These are phyloP conservation scores for Leptodontidium sp. DNA, from an alignment of 2,329 filamentous ascomycete species.

Conservation along the genomic window DNA sequence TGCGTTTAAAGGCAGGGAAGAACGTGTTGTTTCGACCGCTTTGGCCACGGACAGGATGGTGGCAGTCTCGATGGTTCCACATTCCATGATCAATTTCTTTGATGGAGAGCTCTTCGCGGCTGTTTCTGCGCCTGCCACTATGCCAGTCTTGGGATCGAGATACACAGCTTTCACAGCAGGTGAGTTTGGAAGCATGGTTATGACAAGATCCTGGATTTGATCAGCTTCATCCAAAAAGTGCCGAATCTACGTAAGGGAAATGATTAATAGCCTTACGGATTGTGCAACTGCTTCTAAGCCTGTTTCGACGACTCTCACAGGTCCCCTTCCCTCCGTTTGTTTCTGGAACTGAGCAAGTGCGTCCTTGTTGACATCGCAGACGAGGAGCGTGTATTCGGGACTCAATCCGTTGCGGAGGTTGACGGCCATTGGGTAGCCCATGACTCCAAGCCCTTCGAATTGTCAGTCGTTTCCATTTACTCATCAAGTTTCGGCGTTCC, in stretches of 20 bases:
- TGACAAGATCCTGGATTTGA: conserved; percentile 62
- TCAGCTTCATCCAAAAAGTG: background rate
- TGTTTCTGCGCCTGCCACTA: conserved; percentile 54
- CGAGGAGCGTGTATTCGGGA: conserved; percentile 62
- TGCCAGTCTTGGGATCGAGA: conserved; percentile 52
- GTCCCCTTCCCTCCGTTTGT: conserved; percentile 55
- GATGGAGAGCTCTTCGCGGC: conserved; percentile 32
- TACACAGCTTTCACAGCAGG: conserved; percentile 73
- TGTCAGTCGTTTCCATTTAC: too few relatives aligned
- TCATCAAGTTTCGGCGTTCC: too few relatives aligned
- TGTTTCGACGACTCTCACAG: conserved; percentile 61
- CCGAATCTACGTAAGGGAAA: too few relatives aligned
- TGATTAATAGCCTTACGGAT: conserved; percentile 16
- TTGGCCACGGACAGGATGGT: conserved; percentile 53
- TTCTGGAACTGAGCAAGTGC: conserved; percentile 61
- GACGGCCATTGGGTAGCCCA: conserved; percentile 71
- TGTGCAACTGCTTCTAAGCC: conserved; percentile 66
- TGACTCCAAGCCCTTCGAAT: conserved; percentile 53
- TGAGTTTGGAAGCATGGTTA: conserved; percentile 74
- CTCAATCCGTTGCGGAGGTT: conserved; percentile 72
- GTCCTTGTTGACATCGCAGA: conserved; percentile 69
- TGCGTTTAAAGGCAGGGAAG: conserved; percentile 5
- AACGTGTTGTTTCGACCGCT: conserved; percentile 13
- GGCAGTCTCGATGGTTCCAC: conserved; percentile 74
- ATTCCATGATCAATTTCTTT: conserved; percentile 70